Conservation (phyloP, 768 basidiomycete genomes). For the Steccherinum ochraceum region DNA sequence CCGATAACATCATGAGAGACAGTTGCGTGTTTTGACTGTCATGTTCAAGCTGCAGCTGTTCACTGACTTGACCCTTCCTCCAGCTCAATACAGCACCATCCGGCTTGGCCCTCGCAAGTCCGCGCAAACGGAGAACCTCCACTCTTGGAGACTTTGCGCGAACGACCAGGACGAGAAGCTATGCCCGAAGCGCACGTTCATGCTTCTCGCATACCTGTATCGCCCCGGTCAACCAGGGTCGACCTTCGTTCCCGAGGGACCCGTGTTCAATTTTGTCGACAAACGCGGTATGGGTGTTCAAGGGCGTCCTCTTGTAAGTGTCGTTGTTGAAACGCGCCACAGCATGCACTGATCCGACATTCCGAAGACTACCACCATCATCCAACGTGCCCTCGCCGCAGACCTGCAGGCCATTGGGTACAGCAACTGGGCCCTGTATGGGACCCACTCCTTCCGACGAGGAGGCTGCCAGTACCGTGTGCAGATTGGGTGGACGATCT, state of each 20-base stretch:
- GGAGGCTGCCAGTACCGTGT: constrained; percentile 34
- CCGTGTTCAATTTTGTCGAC: neutral
- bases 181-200: neutral
- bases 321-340: neutral
- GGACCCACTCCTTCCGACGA: constrained; percentile 33
- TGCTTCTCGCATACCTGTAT: neutral
- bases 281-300: neutral
- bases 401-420: constrained; percentile 32
- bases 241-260: neutral
- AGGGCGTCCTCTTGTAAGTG: neutral
- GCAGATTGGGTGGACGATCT: constrained; percentile 25
- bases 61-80: no score
- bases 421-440: constrained; percentile 26
- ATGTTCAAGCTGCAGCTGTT: no score
- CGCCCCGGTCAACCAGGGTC: no score
- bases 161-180: neutral
- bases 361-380: constrained; percentile 28
- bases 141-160: neutral
- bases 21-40: no score
- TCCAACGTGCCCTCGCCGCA: constrained; percentile 31
- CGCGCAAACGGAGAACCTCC: neutral
- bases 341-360: neutral
- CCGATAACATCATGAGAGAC: neutral
- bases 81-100: no score
- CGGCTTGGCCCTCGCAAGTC: constrained; percentile 3